These are phyloP conservation scores for Esteya vermicola DNA, from an alignment of 2,329 filamentous ascomycete species.

Conservation along the genomic window DNA sequence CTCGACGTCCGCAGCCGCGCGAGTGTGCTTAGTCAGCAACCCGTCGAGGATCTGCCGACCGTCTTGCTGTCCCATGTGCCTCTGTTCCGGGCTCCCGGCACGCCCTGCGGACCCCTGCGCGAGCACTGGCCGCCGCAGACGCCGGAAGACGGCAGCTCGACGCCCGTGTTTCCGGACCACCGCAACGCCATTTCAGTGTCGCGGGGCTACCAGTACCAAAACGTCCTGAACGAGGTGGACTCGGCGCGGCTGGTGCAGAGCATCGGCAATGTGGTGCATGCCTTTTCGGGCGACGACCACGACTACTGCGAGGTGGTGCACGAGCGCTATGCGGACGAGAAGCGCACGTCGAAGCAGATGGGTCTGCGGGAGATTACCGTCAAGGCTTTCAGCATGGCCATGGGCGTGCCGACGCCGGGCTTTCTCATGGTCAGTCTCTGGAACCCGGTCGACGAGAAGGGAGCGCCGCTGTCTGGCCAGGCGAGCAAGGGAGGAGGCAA, in stretches of 20 bases:
- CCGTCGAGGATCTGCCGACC: conserved; percentile 68
- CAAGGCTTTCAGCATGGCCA: conserved; percentile 89
- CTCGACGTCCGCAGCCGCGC: conserved; percentile 23
- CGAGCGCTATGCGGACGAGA: conserved; percentile 39
- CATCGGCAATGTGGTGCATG: conserved; percentile 67
- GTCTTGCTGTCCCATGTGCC: conserved; percentile 86
- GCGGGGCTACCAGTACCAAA: conserved; percentile 90
- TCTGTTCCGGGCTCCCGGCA: conserved; percentile 66
- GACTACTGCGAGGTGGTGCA: conserved; percentile 92
- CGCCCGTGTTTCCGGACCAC: conserved; percentile 44
- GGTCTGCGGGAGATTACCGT: conserved; percentile 76
- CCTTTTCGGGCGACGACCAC: conserved; percentile 94
- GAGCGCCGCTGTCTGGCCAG: conserved; percentile 27
- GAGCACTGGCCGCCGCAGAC: conserved; percentile 68
- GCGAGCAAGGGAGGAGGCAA: too few species aligned
- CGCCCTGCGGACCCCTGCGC: conserved; percentile 73
- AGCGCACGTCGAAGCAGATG: conserved; percentile 27
- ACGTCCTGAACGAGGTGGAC: conserved; percentile 67
- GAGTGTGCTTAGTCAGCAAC: conserved; percentile 25
- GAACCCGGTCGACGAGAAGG: conserved; percentile 65
- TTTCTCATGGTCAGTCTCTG: conserved; percentile 82
- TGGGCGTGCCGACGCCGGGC: conserved; percentile 80
- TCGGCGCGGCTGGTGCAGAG: conserved; percentile 63
- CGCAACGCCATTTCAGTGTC: conserved; percentile 66
- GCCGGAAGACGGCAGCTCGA: conserved; percentile 13